Base-by-base conservation (phyloP, 371 early-diverging fungal species). In the Rhizomucor pusillus region DNA sequence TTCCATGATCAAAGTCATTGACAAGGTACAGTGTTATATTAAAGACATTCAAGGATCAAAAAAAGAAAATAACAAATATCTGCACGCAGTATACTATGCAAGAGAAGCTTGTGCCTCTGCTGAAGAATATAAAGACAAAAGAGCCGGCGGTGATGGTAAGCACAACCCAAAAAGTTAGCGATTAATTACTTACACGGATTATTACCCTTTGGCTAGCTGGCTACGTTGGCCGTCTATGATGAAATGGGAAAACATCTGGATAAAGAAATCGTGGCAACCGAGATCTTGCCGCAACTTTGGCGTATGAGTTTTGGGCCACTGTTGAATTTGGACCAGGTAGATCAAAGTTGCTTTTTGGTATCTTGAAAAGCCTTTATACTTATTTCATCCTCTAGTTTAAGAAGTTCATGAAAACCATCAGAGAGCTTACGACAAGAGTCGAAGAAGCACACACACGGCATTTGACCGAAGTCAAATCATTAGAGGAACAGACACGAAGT, bases 231-330 rank as follows among this genome's bases (percentile, higher is more conserved):
- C 16, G 86, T 91, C 13, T 93, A 91, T 61, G 87, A 89, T 52
- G 90, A 91, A 39, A 74, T 90, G 62, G 89, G 89, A 2, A 80
- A 81, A 40, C 62, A 77, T 45, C 66, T 90, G 13, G 92, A 92
- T 45, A 85, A 85, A 58, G 88, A 88, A 25, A 70, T 80, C 6
- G 82, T 90, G 43, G 94, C 92, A 3, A 86, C 80, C 0, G 86
- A 85, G 43, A 78, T 93, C 11, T 50, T 93, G 40, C 91, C 90
- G 0, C 90, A 89, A 45, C 63, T 92, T 43, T 93, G 94, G 94
- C 72, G 77, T 35, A 73, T 90, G 69, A 73, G 85, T 25, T 81
- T 90, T 50, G 91, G 90, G 12, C 86, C 84, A 1, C 63, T 84
- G 24, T 63, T 93, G 33, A 86, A 80, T 37, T 63, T 84, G 2